Base-by-base conservation (phyloP, 106 monocot species). In the Amphibolis antarctica region DNA sequence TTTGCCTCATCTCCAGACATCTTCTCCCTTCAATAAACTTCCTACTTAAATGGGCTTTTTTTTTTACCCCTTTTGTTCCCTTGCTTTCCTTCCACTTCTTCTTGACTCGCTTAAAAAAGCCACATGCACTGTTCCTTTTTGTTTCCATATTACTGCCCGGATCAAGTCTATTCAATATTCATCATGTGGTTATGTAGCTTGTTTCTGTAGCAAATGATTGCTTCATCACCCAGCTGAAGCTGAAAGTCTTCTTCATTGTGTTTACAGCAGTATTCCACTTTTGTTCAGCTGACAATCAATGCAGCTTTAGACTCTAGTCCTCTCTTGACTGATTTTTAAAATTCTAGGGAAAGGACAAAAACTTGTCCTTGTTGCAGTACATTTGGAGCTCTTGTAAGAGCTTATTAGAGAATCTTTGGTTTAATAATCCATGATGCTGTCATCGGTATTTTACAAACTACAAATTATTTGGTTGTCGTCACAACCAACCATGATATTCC, bases 41-140 rank as follows among this genome's bases (percentile, higher is more conserved):
- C 36, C 2, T 36, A 4, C 36, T 36, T 36, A 36, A 2, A 36
- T 7, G 36, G 36, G 36, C 36, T 4, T 36, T 2, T 36, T 4
- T 36, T 2, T 36, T 31, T 60, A n/a, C 23, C 19, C 28, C 67
- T 22, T 27, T 50, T 45, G 18, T 49, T 44, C 9, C 11, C 18
- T 52, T 49, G 19, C 20, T 49, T n/a, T 59, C 48, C 23, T n/a
- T n/a, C n/a, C n/a, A n/a, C 44, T 53, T 49, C 55, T 55, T 54
- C 47, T 36, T 57, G 48, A 59, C 59, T 69, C 21, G 14, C 44
- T 59, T 45, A 57, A 69, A 57, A 59, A 47, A 9, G 18, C 15
- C 26, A 58, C 12, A 1, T 58, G 58, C 58, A 27, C 29, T 49
- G 49, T 17, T 19, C 42, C 44, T 43, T 14, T 55, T 28, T 64